phyloP scores from a whole-genome alignment of 306 rosid species.

The Clitoria ternatea region DNA sequence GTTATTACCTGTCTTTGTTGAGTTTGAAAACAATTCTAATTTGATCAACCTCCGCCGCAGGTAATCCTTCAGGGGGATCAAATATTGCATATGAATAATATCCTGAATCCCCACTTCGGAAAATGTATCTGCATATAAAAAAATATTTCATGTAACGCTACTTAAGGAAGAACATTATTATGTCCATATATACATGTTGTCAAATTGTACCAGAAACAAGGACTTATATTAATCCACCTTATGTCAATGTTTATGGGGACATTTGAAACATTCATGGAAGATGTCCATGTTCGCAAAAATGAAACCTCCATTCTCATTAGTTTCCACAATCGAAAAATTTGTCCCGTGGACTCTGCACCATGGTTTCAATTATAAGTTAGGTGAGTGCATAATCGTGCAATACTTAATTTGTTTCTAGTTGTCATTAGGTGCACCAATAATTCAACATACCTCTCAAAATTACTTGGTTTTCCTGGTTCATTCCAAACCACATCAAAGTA shows the following conservation, averaged over 20 bases:
- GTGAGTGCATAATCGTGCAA: not conserved
- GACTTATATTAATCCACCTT: constrained; percentile 42
- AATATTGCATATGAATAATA: constrained; percentile 64
- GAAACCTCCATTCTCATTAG: constrained; percentile 58
- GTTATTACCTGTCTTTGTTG: constrained; percentile 39
- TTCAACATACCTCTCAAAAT: constrained; percentile 39
- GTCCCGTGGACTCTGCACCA: constrained; percentile 52
- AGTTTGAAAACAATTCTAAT: constrained; percentile 63
- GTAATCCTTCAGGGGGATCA: constrained; percentile 56
- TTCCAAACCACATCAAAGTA: constrained; percentile 78
- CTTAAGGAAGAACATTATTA: not conserved
- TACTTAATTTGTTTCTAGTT: not conserved
- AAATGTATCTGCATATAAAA: constrained; percentile 47
- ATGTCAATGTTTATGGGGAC: constrained; percentile 68
- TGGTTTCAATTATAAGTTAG: not conserved
- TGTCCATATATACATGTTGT: not conserved
- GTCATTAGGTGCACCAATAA: not conserved
- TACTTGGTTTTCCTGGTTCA: not conserved
- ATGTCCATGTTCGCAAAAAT: constrained; percentile 46
- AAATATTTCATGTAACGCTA: not conserved
- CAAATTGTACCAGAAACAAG: not conserved
- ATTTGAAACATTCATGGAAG: constrained; percentile 27
- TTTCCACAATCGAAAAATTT: constrained; percentile 29
- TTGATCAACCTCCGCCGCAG: constrained; percentile 52
- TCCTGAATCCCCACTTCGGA: constrained; percentile 59